A percentile compares a stretch with the other conserved stretches of the same genome.
phyloP scores from a whole-genome alignment of 371 early-diverging fungal genomes.

The Rhizopus stolonifer region DNA sequence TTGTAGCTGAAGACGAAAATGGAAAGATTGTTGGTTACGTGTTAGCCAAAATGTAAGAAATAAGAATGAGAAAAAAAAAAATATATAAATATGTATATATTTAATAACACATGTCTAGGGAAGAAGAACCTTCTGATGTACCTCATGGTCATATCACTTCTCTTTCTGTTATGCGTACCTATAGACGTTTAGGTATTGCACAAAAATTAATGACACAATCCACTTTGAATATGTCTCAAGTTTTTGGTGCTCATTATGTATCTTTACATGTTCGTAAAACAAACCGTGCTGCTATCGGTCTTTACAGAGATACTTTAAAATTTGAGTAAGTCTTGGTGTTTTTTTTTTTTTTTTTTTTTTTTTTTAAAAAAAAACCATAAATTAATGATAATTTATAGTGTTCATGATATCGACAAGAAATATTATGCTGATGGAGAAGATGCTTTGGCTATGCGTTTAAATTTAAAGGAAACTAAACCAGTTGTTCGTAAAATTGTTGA shows the following conservation, averaged over 20 bases:
- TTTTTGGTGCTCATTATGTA: slow-evolving; percentile 83
- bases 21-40: slow-evolving; percentile 96
- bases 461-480: slow-evolving; percentile 41
- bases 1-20: slow-evolving; percentile 90
- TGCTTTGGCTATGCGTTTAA: slow-evolving; percentile 78
- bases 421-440: slow-evolving; percentile 99
- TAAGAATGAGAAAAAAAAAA: too few species aligned
- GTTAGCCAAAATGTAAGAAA: slow-evolving; percentile 88
- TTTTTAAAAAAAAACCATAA: not conserved
- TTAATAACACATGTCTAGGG: too few species aligned
- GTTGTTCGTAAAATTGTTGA: slow-evolving; percentile 37
- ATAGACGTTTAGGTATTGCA: slow-evolving; percentile 93
- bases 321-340: slow-evolving; percentile 87
- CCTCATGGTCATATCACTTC: slow-evolving; percentile 97
- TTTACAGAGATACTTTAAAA: slow-evolving; percentile 90
- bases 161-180: slow-evolving; percentile 92
- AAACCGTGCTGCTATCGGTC: slow-evolving; percentile 90
- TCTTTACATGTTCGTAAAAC: slow-evolving; percentile 94
- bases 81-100: too few species aligned
- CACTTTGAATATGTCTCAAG: slow-evolving; percentile 87
- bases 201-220: slow-evolving; percentile 94
- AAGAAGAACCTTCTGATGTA: slow-evolving; percentile 73
- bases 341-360: too few species aligned
- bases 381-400: too few species aligned
- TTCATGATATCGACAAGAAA: slow-evolving; percentile 88